Conservation (phyloP, 2,329 filamentous ascomycete genomes). For the Penicillium sp. region DNA sequence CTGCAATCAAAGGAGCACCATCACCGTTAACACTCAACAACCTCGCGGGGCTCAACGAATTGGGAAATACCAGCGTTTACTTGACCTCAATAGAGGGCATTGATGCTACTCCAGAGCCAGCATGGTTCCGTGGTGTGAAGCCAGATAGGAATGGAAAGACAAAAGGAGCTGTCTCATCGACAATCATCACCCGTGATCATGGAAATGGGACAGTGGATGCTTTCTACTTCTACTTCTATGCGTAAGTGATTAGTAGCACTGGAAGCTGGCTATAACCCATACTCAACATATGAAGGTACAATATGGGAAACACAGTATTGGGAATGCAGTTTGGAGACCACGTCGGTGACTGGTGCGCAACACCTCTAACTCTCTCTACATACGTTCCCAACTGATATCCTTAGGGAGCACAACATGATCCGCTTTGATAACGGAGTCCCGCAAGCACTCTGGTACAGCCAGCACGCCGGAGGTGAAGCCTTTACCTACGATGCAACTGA, state of each 20-base stretch:
- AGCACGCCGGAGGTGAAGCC: conserved; percentile 55
- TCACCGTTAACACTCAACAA: conserved; percentile 41
- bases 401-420: conserved; percentile 58
- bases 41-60: conserved; percentile 40
- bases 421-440: conserved; percentile 53
- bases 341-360: conserved; percentile 49
- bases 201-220: conserved; percentile 48
- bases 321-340: conserved; percentile 50
- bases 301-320: conserved; percentile 46
- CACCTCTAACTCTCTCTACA: too few relatives aligned
- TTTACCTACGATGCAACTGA: conserved; percentile 51
- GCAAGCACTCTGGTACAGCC: conserved; percentile 53
- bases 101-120: conserved; percentile 33
- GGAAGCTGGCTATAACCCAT: too few relatives aligned
- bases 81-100: conserved; percentile 45
- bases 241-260: conserved; percentile 27
- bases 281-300: too few relatives aligned
- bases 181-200: conserved; percentile 50
- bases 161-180: too few relatives aligned
- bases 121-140: conserved; percentile 46
- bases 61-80: conserved; percentile 41
- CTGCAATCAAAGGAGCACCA: conserved; percentile 30
- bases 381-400: background rate
- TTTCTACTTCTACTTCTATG: conserved; percentile 58
- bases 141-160: conserved; percentile 47